A percentile compares a stretch with the other conserved stretches of the same genome.
phyloP scores from a whole-genome alignment of 768 basidiomycete genomes.

The Astraeus odoratus region DNA sequence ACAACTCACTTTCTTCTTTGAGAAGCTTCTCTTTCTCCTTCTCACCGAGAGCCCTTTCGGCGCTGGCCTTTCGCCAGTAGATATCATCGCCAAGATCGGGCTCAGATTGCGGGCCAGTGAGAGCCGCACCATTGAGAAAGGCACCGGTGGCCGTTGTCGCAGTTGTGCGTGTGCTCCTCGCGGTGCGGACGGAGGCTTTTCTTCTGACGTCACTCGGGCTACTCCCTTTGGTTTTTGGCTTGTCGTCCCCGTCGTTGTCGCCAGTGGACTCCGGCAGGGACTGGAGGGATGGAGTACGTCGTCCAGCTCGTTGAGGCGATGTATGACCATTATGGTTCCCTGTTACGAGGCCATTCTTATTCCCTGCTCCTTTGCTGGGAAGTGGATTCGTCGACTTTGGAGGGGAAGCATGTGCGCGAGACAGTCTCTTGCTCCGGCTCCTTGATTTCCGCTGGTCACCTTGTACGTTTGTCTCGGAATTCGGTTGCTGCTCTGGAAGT shows the following conservation, averaged over 20 bases:
- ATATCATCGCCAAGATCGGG: conserved; percentile 36
- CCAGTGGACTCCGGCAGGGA: conserved; percentile 18
- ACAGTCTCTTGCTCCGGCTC: neutral
- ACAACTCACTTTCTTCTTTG: conserved; percentile 44
- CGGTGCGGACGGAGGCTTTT: conserved; percentile 18
- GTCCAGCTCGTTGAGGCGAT: neutral
- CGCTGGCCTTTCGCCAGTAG: conserved; percentile 36
- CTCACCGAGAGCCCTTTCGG: conserved; percentile 41
- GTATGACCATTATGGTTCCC: neutral
- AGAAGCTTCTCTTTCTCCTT: conserved; percentile 46
- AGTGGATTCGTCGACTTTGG: neutral
- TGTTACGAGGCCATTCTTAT: too few relatives aligned
- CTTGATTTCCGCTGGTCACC: neutral
- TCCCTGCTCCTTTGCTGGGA: neutral
- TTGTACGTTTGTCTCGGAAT: too few relatives aligned
- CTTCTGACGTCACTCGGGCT: conserved; percentile 7
- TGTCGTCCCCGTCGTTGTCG: conserved; percentile 3
- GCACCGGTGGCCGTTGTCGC: conserved; percentile 19
- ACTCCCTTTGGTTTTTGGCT: neutral
- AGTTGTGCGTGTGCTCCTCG: conserved; percentile 12
- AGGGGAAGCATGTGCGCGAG: neutral
- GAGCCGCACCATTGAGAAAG: conserved; percentile 51
- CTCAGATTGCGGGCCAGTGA: conserved; percentile 40
- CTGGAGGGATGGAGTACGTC: conserved; percentile 12
- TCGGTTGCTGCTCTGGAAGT: neutral